Base-by-base conservation (phyloP, 2,329 filamentous ascomycete genomes). In the Diplodia sapinea region DNA sequence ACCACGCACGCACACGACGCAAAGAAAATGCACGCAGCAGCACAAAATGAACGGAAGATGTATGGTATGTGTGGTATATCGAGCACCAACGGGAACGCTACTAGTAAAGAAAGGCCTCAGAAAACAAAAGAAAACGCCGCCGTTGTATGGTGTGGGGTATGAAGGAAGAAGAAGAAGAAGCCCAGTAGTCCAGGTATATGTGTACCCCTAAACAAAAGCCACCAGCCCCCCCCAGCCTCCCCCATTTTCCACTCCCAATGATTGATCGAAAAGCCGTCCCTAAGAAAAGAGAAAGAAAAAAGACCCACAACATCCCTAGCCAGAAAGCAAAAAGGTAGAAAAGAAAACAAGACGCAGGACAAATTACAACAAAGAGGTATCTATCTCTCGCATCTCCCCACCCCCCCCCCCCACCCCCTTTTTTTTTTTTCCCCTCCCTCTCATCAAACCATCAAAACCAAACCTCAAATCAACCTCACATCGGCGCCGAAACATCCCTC, bases 401-500 rank as follows among this genome's bases (percentile, higher is more conserved):
- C 17, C 17, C 17, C 4, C 40, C n/a, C n/a, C n/a, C n/a, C 23
- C 23, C 23, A 1, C 1, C 23, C 23, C 23, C 2, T 23, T 23
- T 23, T 6, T 33, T 33, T 33, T 33, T 4, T 3, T 3, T 33
- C 3, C 23, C 23, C 23, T 2, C 23, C 23, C 23, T 23, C 23
- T 23, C 23, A 23, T 23, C 23, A 23, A 23, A 23, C 23, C 23
- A 23, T 23, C 23, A 23, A 23, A 23, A 43, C 6, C 12, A 43
- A 38, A 8, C 31, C 31, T 1, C 36, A 38, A 38, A 7, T 17
- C 40, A 5, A 3, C 43, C 55, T 31, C 9, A 61, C 65, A 51
- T 31, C 65, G 82, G 82, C 56, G 82, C 82, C 70, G 80, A 83
- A 69, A 83, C 79, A 70, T 84, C 82, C 66, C 82, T 76, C 65